Evolutionary conservation across 2,329 filamentous ascomycete species (phyloP), one percentile per base, ranked within the genome.

Genomic region (Aureobasidium pullulans): DNA sequence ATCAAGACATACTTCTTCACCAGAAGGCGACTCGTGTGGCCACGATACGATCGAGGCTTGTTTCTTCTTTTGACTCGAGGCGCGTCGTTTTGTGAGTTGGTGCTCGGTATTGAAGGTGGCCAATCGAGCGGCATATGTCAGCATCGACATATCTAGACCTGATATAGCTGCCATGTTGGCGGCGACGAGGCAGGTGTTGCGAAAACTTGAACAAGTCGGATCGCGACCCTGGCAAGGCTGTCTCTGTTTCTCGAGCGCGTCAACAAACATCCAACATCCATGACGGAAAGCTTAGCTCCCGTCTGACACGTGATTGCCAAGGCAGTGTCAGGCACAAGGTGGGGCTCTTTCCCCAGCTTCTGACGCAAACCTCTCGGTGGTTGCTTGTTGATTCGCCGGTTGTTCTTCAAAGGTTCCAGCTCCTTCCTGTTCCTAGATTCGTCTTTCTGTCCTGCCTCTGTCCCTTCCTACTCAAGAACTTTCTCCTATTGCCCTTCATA

Each of bases 101-200:
- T 88, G 81, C 2, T 83, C 74, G 57, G 78, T 78, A 53, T 88
- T 81, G 72, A 97, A 99, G 10, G 90, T 93, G 34, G 85, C 85
- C 37, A 96, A 76, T 49, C 94, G 52, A 4, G 36, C 59, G 16
- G 36, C 13, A 15, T 34, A 52, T 39, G 57, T 53, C 46, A 59
- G 16, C 32, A 53, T 52, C 8, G 59, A 60, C 44, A 32, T 19
- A 28, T 60, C 59, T 11, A 60, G 43, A 7, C 43, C 34, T 19
- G 54, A 23, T 57, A 48, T 32, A 19, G 54, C 54, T 7, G 54
- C 42, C 54, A 57, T 57, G 13, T n/a, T 40, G 54, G 8, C 43
- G 34, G 28, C 54, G 36, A 47, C 23, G 9, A 40, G 32, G 28
- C 36, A 11, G 34, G 13, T 43, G 37, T 43, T 43, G 37, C 9